These are phyloP conservation scores for Schizophyllum amplum DNA, from an alignment of 1,284 basidiomycete species.

Conservation along the genomic window DNA sequence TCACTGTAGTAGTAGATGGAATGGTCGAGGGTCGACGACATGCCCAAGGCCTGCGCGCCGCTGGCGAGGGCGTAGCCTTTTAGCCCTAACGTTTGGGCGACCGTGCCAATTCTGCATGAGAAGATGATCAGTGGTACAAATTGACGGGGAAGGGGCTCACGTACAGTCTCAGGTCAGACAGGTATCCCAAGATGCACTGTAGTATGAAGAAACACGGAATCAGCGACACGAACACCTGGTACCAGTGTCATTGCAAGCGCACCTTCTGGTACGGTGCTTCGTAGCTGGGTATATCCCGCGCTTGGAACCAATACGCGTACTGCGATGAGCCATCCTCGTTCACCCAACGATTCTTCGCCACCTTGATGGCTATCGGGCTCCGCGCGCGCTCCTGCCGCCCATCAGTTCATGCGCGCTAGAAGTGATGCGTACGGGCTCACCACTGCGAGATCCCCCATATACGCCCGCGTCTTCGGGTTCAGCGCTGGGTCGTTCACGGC, in stretches of 20 bases:
- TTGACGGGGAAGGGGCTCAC: constrained; percentile 15
- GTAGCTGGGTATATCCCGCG: constrained; percentile 59
- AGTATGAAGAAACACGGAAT: too few species aligned
- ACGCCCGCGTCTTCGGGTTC: constrained; percentile 30
- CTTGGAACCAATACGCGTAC: constrained; percentile 78
- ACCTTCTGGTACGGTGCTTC: constrained; percentile 77
- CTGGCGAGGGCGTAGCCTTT: constrained; percentile 29
- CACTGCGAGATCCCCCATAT: neutral
- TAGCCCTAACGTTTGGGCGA: constrained; percentile 59
- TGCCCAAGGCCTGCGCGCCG: neutral
- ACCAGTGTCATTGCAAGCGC: constrained; percentile 11
- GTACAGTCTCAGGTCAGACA: constrained; percentile 80
- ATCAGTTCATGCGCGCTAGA: neutral
- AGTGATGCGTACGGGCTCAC: neutral
- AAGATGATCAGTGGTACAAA: constrained; percentile 2
- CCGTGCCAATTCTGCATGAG: constrained; percentile 53
- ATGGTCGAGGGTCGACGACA: constrained; percentile 67
- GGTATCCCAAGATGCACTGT: constrained; percentile 81
- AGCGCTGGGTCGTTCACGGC: constrained; percentile 26
- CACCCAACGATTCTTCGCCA: constrained; percentile 30
- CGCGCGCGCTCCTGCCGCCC: constrained; percentile 49
- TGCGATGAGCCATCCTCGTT: constrained; percentile 39
- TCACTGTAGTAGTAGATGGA: constrained; percentile 57
- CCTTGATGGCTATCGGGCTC: constrained; percentile 65
- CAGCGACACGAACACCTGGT: too few species aligned